Base-by-base conservation (phyloP, 768 basidiomycete species). In the Leccinum subtestaceum region DNA sequence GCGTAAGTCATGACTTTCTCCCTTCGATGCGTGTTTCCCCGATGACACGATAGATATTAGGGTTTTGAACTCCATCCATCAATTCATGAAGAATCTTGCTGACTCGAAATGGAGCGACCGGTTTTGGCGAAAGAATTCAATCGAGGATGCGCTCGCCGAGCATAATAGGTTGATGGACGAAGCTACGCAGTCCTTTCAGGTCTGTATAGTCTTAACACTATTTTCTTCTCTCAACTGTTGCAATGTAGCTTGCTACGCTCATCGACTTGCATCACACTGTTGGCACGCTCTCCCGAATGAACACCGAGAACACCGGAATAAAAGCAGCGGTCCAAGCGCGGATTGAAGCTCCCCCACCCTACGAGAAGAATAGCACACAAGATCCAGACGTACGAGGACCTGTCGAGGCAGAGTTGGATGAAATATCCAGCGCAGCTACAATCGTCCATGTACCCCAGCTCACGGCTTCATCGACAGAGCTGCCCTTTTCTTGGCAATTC, bases 141-240 rank as follows among this genome's bases (percentile, higher is more conserved):
- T 80, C 15, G 79, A 81, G 57, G 67, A 65, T 34, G 72, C 78
- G 4, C 68, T 81, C 4, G 63, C 45, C 2, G 70, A 74, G 8
- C 75, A 74, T 50, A 66, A 71, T 36, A 64, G 55, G 19, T 66
- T 69, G 50, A 63, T 81, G 34, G 76, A 80, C 23, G 80, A 81
- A 23, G 78, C 81, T 11, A 73, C 76, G 11, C 75, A 76, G 51
- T 75, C 80, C 9, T 81, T 82, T 58, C 80, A 82, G 73, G 81
- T 78, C 2, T 11, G 56, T 36, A 8, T 47, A 7, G 17, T 45
- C 13, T 53, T 29, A 17, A 25, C 25, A 5, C 2, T 2, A 40
- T 34, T 43, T 19, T 43, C 3, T 48, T 21, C 15, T 58, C 13
- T 25, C 52, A 23, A 57, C n/a, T n/a, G 4, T 53, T 12, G 12